These are phyloP conservation scores for Saccharomyces kudriavzevii DNA, from an alignment of 805 yeast species.

Conservation along the genomic window DNA sequence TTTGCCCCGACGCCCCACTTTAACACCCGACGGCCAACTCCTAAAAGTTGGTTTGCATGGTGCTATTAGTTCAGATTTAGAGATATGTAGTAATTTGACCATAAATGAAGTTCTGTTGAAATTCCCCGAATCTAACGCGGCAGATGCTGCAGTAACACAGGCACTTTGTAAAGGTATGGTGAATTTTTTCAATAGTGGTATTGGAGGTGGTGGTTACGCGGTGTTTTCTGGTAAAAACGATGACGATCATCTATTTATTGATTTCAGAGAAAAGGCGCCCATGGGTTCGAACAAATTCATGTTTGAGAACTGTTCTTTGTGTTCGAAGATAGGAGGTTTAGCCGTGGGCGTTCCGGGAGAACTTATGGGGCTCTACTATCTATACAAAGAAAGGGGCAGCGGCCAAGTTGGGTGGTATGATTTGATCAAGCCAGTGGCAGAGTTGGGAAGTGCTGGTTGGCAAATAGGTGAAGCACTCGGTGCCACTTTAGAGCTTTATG, in stretches of 20 bases:
- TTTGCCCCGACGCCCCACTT: slow-evolving; percentile 30
- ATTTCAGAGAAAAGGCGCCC: slow-evolving; percentile 90
- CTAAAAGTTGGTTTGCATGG: slow-evolving; percentile 22
- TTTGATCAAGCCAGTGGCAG: slow-evolving; percentile 66
- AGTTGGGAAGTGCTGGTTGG: slow-evolving; percentile 61
- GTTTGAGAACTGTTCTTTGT: slow-evolving; percentile 41
- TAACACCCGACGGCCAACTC: slow-evolving; percentile 28
- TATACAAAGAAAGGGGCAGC: slow-evolving; percentile 56
- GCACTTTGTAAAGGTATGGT: slow-evolving; percentile 82
- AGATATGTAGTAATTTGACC: slow-evolving; percentile 28
- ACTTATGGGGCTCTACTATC: slow-evolving; percentile 64
- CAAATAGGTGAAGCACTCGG: slow-evolving; percentile 38
- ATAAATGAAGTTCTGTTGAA: slow-evolving; percentile 21
- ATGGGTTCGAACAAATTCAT: slow-evolving; percentile 49
- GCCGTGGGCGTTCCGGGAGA: slow-evolving; percentile 92
- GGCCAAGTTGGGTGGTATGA: slow-evolving; percentile 67
- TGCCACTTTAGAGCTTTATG: slow-evolving; percentile 35
- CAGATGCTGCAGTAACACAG: slow-evolving; percentile 86
- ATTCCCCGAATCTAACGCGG: slow-evolving; percentile 60
- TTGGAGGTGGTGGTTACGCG: slow-evolving; percentile 88
- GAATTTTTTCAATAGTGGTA: slow-evolving; percentile 77
- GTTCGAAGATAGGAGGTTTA: slow-evolving; percentile 73
- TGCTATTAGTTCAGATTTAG: slow-evolving; percentile 33
- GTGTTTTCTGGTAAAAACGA: slow-evolving; percentile 32
- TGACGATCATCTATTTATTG: slow-evolving; percentile 52